phyloP scores from a whole-genome alignment of 2,329 filamentous ascomycete species.

The Aspergillus vadensis region DNA sequence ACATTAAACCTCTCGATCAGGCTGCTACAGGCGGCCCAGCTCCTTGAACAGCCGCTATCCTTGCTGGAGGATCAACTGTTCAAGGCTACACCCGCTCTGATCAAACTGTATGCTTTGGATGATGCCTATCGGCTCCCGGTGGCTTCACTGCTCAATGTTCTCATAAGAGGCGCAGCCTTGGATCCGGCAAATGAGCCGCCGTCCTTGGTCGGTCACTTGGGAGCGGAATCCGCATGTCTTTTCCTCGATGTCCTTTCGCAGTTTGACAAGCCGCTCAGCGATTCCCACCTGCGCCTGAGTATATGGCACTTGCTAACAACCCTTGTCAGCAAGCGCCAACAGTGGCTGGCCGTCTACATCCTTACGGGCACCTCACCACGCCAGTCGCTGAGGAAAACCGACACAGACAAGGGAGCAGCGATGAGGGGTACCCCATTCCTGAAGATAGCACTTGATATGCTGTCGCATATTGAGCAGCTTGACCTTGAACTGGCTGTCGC shows the following conservation, averaged over 20 bases:
- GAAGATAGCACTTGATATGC: conserved; percentile 68
- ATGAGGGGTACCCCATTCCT: conserved; percentile 68
- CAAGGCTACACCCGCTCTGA: conserved; percentile 74
- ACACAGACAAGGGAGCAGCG: conserved; percentile 51
- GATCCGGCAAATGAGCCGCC: conserved; percentile 70
- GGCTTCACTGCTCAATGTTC: conserved; percentile 68
- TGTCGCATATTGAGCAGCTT: conserved; percentile 66
- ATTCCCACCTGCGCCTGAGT: conserved; percentile 64
- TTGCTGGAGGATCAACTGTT: conserved; percentile 77
- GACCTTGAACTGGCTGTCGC: conserved; percentile 68
- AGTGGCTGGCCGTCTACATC: conserved; percentile 93
- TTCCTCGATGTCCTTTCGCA: conserved; percentile 78
- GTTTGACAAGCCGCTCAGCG: conserved; percentile 73
- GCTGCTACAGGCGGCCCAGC: conserved; percentile 69
- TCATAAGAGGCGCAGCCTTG: conserved; percentile 71
- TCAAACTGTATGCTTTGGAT: conserved; percentile 72
- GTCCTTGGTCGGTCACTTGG: conserved; percentile 90
- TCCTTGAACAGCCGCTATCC: conserved; percentile 63
- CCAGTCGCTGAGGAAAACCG: conserved; percentile 63
- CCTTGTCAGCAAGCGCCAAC: conserved; percentile 84
- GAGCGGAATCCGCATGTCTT: conserved; percentile 76
- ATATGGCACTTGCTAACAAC: conserved; percentile 87
- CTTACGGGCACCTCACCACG: conserved; percentile 85
- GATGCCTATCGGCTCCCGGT: conserved; percentile 67
- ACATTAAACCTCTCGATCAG: conserved; percentile 68